Evolutionary conservation across 2,329 filamentous ascomycete species (phyloP).

Genomic region (Colletotrichum viniferum): DNA sequence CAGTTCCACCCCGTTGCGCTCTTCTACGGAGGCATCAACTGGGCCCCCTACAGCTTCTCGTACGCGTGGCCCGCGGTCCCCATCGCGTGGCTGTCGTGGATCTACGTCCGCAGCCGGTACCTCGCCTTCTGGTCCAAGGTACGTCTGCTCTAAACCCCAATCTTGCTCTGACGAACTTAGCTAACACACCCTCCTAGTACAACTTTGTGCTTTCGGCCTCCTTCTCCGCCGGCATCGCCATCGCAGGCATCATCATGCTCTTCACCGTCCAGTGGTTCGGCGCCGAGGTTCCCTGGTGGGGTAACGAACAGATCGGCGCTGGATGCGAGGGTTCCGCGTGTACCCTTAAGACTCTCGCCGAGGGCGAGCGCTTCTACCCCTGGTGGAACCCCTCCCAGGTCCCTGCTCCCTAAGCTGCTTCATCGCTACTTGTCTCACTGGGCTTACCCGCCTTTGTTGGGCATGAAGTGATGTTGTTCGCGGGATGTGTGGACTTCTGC

Average conservation of each 20-base stretch:
- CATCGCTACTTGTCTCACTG: slow-evolving; percentile 4
- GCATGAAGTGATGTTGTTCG: neutral
- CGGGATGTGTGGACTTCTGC: neutral
- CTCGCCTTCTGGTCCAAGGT: slow-evolving; percentile 45
- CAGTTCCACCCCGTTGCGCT: slow-evolving; percentile 54
- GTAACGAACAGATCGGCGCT: slow-evolving; percentile 23
- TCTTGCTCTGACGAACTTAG: neutral
- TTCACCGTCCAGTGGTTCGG: slow-evolving; percentile 31
- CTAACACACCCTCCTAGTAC: slow-evolving; percentile 34
- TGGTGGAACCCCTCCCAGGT: slow-evolving; percentile 26
- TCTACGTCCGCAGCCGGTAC: slow-evolving; percentile 37
- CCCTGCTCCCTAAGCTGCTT: slow-evolving; percentile 7
- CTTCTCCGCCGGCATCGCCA: slow-evolving; percentile 34
- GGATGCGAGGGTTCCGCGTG: slow-evolving; percentile 30
- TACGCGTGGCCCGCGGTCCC: slow-evolving; percentile 25
- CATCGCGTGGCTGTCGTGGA: slow-evolving; percentile 24
- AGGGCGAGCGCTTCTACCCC: slow-evolving; percentile 44
- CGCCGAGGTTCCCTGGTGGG: slow-evolving; percentile 32
- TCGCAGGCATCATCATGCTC: slow-evolving; percentile 35
- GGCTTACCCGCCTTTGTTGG: slow-evolving; percentile 3
- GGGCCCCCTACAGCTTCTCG: slow-evolving; percentile 46
- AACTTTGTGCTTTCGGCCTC: slow-evolving; percentile 38
- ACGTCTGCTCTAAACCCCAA: slow-evolving; percentile 19
- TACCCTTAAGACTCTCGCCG: slow-evolving; percentile 24
- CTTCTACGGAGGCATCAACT: slow-evolving; percentile 49